A percentile compares a stretch with the other conserved stretches of the same genome.
phyloP scores from a whole-genome alignment of 441 rosid species.

The Populus hybrid region DNA sequence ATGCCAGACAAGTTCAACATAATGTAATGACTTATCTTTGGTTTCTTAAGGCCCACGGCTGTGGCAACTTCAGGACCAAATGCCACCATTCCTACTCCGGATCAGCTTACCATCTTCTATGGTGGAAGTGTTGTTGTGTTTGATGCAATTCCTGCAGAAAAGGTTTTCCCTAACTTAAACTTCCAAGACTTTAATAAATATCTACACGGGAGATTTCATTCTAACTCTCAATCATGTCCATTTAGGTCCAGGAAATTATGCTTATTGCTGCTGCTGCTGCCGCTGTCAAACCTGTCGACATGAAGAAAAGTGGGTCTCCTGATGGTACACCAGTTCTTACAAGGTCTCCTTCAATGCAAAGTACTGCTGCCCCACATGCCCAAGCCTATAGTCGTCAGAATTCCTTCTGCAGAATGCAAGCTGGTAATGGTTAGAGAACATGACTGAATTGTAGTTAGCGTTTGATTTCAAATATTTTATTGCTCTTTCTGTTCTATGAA shows the following conservation, averaged over 20 bases:
- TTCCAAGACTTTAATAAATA: background rate
- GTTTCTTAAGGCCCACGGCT: slow-evolving; percentile 31
- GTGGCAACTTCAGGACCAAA: slow-evolving; percentile 33
- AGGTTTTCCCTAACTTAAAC: slow-evolving; percentile 39
- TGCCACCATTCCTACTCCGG: slow-evolving; percentile 25
- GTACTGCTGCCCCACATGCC: slow-evolving; percentile 59
- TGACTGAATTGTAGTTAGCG: slow-evolving; percentile 1
- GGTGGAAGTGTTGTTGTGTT: slow-evolving; percentile 74
- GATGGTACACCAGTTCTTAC: slow-evolving; percentile 57
- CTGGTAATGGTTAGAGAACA: slow-evolving; percentile 42
- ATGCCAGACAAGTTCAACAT: background rate
- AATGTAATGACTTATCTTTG: slow-evolving; percentile 1
- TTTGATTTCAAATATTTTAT: slow-evolving; percentile 1
- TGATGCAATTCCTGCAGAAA: slow-evolving; percentile 63
- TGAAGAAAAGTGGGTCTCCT: slow-evolving; percentile 42
- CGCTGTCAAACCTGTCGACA: slow-evolving; percentile 47
- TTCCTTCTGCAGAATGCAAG: slow-evolving; percentile 69
- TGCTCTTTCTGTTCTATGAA: background rate
- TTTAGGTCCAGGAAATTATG: slow-evolving; percentile 66
- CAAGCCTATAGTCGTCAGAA: slow-evolving; percentile 42
- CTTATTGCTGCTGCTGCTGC: slow-evolving; percentile 51
- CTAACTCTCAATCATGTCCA: background rate
- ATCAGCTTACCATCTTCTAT: slow-evolving; percentile 80
- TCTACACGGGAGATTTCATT: background rate
- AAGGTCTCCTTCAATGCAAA: slow-evolving; percentile 82